Conservation (phyloP, 108 stramenopile species). For the Cafeteria roenbergensis region DNA sequence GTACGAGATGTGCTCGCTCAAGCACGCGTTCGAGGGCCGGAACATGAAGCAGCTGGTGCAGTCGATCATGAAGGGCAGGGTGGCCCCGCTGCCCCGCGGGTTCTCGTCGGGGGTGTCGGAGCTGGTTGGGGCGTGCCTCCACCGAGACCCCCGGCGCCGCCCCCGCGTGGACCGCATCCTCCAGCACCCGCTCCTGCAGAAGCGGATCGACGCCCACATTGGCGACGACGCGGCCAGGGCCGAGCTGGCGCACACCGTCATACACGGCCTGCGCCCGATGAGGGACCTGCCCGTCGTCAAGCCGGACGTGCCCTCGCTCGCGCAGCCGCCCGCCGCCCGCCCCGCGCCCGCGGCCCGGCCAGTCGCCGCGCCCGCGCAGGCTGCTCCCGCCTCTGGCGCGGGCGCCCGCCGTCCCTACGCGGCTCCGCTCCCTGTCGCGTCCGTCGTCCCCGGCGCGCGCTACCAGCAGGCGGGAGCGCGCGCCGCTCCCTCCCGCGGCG, state of each 20-base stretch:
- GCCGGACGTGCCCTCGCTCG: no score
- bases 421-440: no score
- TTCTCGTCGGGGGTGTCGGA: slow-evolving; percentile 3
- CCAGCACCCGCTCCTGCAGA: slow-evolving; percentile 2
- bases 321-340: no score
- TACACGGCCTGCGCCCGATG: background rate
- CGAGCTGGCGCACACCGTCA: slow-evolving; percentile 3
- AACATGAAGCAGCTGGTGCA: slow-evolving; percentile 30
- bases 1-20: slow-evolving; percentile 26
- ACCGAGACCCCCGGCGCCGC: background rate
- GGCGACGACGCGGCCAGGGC: background rate
- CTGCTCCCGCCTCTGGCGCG: no score
- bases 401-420: no score
- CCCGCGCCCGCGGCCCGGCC: no score
- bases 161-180: background rate
- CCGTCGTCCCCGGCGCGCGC: no score
- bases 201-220: background rate
- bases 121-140: background rate
- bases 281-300: no score
- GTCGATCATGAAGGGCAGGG: slow-evolving; percentile 33
- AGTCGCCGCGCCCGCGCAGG: no score
- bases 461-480: no score
- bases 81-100: slow-evolving; percentile 19
- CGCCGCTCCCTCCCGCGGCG: no score
- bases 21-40: slow-evolving; percentile 23